phyloP scores from a whole-genome alignment of 2,329 filamentous ascomycete genomes.

The Paradendryphiella salina region DNA sequence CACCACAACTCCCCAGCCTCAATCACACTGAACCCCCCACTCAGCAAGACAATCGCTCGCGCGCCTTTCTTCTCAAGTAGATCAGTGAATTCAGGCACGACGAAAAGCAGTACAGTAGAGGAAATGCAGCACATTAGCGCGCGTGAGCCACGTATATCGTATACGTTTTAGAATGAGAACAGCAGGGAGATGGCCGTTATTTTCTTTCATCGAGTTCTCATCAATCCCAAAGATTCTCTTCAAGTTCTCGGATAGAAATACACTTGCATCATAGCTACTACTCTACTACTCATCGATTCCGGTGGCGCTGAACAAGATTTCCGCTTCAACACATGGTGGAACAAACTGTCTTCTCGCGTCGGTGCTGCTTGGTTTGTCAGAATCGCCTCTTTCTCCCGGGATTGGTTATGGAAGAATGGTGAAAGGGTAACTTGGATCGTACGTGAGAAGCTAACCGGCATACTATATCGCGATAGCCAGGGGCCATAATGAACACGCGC shows the following conservation, averaged over 20 bases:
- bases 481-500: neutral
- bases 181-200: constrained; percentile 36
- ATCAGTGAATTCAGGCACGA: constrained; percentile 50
- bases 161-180: constrained; percentile 48
- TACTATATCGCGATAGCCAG: constrained; percentile 29
- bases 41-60: constrained; percentile 58
- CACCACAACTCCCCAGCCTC: constrained; percentile 32
- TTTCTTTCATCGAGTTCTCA: constrained; percentile 20
- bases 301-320: constrained; percentile 17
- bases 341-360: constrained; percentile 53
- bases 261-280: neutral
- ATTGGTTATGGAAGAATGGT: constrained; percentile 59
- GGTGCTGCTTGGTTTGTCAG: constrained; percentile 58
- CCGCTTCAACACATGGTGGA: constrained; percentile 42
- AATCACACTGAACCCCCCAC: constrained; percentile 59
- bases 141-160: constrained; percentile 42
- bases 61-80: constrained; percentile 58
- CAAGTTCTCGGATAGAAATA: constrained; percentile 42
- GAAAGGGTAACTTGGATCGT: constrained; percentile 15
- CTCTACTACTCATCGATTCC: constrained; percentile 8
- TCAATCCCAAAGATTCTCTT: constrained; percentile 35
- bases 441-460: constrained; percentile 50
- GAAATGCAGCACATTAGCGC: constrained; percentile 52
- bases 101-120: constrained; percentile 54
- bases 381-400: constrained; percentile 60